Evolutionary conservation across 768 basidiomycete genomes (phyloP).

Genomic region (Russula earlei): DNA sequence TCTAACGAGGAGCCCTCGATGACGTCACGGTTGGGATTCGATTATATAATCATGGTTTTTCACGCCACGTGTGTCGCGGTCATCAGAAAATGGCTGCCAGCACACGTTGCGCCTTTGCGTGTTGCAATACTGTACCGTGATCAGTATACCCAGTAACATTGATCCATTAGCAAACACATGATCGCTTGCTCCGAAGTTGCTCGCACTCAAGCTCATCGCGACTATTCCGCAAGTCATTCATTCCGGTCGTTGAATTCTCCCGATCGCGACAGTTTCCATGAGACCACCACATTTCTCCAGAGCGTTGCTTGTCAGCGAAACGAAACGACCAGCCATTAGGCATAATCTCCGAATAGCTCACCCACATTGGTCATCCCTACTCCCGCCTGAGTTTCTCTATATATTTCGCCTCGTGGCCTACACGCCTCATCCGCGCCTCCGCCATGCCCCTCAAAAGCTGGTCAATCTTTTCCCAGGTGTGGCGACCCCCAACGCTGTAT

Average conservation of each 20-base stretch:
- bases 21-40: background rate
- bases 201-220: background rate
- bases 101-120: no score
- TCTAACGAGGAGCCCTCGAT: background rate
- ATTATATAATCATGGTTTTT: background rate
- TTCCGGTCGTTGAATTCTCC: background rate
- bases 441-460: slow-evolving; percentile 19
- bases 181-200: background rate
- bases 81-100: no score
- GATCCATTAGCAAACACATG: background rate
- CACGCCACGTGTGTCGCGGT: no score
- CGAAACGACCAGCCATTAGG: background rate
- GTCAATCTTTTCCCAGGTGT: slow-evolving; percentile 7
- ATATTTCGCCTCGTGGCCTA: slow-evolving; percentile 15
- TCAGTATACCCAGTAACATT: background rate
- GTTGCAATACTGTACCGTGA: background rate
- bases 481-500: slow-evolving; percentile 4
- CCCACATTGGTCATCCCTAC: background rate
- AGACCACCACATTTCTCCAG: slow-evolving; percentile 2
- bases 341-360: slow-evolving; percentile 6
- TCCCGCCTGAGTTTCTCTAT: slow-evolving; percentile 3
- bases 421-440: slow-evolving; percentile 14
- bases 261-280: background rate
- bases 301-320: background rate
- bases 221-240: slow-evolving; percentile 8